Evolutionary conservation across 306 rosid species (phyloP).

Genomic region (Rosa lucieae): DNA sequence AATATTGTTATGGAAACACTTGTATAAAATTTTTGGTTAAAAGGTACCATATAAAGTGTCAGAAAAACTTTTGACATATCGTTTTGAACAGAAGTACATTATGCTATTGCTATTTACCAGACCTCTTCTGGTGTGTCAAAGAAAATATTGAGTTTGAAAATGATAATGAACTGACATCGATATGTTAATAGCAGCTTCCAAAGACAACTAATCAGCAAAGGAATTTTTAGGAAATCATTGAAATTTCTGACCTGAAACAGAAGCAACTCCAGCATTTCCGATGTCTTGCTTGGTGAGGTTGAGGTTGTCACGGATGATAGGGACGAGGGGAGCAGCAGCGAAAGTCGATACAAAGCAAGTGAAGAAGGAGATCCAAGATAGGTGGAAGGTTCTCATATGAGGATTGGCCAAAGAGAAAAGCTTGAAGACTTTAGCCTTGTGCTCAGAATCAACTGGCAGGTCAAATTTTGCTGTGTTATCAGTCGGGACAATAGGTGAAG

Average conservation of each 20-base stretch:
- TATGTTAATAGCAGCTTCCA: no score
- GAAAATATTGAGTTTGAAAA: no score
- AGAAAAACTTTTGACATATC: no score
- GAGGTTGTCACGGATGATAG: slow-evolving; percentile 76
- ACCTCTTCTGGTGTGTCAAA: no score
- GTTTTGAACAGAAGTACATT: no score
- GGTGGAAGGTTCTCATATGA: slow-evolving; percentile 96
- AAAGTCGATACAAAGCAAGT: slow-evolving; percentile 87
- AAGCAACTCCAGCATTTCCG: slow-evolving; percentile 89
- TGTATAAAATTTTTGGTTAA: no score
- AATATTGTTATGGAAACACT: no score
- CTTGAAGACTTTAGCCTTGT: slow-evolving; percentile 73
- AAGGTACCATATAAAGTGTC: no score
- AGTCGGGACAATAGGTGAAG: slow-evolving; percentile 69
- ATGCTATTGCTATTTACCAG: no score
- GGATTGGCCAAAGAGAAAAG: slow-evolving; percentile 75
- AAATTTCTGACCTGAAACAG: slow-evolving; percentile 48
- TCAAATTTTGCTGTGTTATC: slow-evolving; percentile 67
- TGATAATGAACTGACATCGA: no score
- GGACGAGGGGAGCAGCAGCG: slow-evolving; percentile 79
- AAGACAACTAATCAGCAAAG: no score
- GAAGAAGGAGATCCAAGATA: slow-evolving; percentile 91
- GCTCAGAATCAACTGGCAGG: slow-evolving; percentile 79
- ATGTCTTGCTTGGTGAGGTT: slow-evolving; percentile 73
- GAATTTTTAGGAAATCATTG: neutral